A percentile compares a stretch with the other conserved stretches of the same genome.
Conservation (phyloP, 768 basidiomycete species). For the Boletus reticulatus region DNA sequence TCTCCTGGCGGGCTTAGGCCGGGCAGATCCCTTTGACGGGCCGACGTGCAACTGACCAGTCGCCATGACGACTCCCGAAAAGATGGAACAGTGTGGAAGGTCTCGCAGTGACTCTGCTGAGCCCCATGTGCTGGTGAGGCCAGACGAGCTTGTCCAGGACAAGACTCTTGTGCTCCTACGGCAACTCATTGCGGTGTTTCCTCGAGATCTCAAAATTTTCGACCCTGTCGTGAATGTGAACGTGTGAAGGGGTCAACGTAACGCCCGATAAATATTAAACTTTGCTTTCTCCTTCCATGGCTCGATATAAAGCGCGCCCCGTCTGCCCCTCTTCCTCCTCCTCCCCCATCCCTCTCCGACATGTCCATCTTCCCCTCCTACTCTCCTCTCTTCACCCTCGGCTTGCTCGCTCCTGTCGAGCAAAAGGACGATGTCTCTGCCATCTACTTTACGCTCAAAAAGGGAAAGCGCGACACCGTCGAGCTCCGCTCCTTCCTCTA, state of each 20-base stretch:
- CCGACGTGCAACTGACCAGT: not conserved
- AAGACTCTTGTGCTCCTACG: no score
- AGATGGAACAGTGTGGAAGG: not conserved
- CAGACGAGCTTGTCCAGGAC: not conserved
- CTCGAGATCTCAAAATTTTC: no score
- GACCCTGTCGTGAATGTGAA: constrained; percentile 18
- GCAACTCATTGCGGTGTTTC: constrained; percentile 16
- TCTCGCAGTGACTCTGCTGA: not conserved
- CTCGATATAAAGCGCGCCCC: constrained; percentile 13
- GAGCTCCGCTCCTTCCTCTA: constrained; percentile 62
- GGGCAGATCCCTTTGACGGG: not conserved
- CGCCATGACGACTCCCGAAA: constrained; percentile 6
- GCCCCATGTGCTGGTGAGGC: not conserved
- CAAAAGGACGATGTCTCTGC: constrained; percentile 32
- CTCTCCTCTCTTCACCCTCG: constrained; percentile 65
- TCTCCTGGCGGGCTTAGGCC: no score
- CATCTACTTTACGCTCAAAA: constrained; percentile 49
- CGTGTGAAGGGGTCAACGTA: constrained; percentile 6
- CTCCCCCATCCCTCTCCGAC: not conserved
- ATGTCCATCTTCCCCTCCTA: constrained; percentile 33
- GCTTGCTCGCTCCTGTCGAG: constrained; percentile 39
- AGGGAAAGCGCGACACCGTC: constrained; percentile 35
- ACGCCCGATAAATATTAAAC: constrained; percentile 14
- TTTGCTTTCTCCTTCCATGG: constrained; percentile 6
- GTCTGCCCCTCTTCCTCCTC: not conserved